Evolutionary conservation across 176 grass and related monocot genomes (phyloP), one percentile per base, ranked within the genome.

Genomic region (Carex littledalei): DNA sequence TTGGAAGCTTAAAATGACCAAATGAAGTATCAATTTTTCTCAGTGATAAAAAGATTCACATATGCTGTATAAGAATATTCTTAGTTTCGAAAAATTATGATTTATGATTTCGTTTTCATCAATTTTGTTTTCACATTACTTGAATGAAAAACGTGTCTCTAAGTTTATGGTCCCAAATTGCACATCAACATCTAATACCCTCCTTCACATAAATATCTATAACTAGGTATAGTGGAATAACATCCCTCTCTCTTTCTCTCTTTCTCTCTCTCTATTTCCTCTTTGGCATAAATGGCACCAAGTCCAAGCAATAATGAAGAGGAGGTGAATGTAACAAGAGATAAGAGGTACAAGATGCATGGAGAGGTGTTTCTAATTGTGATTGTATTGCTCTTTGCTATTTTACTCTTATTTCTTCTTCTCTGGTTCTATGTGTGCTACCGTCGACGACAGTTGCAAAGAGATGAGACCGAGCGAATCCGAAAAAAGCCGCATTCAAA

Each of bases 331-430:
- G 35, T 71, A 21, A 86, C 84, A 57, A 43, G 32, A 45, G 86
- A 84, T 67, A 67, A 61, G 74, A 84, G 69, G 26, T 91, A 88
- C 87, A 86, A 79, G 84, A 5, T 73, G 6, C 62, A 88, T 17
- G 87, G 86, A 86, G 71, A 76, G 80, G 41, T 84, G 3, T 41
- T 89, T 41, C 20, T 91, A 24, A 62, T 89, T 52, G 49, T 85
- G 29, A 17, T 85, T 20, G 64, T 89, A 31, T 43, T 89, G 47
- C 61, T 85, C 53, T 89, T 73, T 39, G 65, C 75, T 43, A 14
- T 57, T 13, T 81, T 81, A 47, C 21, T 81, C 34, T 20, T 20
- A 12, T 81, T 34, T 58, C 34, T 85, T 85, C 84, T 83, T 47
- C 21, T 68, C 41, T 54, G 81, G 41, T 14, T 69, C 22, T 68